These are phyloP conservation scores for Mycothermus thermophilus DNA, from an alignment of 495 filamentous ascomycete genomes.

Conservation along the genomic window DNA sequence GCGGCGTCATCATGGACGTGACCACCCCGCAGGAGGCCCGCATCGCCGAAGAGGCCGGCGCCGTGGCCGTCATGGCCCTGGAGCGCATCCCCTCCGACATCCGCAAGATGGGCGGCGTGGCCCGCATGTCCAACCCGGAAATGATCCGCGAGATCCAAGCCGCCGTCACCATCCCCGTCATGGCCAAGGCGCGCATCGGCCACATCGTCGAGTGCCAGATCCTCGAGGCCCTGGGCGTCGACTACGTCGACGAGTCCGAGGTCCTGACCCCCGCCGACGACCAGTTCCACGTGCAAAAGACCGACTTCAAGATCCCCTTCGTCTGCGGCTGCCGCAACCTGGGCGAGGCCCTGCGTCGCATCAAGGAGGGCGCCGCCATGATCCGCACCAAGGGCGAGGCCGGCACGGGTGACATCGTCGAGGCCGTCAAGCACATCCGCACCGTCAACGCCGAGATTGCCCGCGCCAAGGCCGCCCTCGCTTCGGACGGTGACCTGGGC, in stretches of 20 bases:
- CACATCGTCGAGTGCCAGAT: conserved; percentile 99
- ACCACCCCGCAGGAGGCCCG: conserved; percentile 87
- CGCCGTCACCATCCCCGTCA: conserved; percentile 95
- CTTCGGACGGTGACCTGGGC: conserved; percentile 47
- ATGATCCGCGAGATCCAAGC: conserved; percentile 97
- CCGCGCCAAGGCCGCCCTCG: conserved; percentile 49
- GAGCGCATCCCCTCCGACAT: conserved; percentile 98
- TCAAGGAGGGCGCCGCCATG: conserved; percentile 93
- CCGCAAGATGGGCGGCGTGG: conserved; percentile 79
- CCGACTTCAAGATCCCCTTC: conserved; percentile 71
- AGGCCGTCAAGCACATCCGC: conserved; percentile 92
- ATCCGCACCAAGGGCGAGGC: conserved; percentile 98
- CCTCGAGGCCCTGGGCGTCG: conserved; percentile 83
- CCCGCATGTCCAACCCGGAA: conserved; percentile 88
- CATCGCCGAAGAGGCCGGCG: conserved; percentile 95
- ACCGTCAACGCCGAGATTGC: conserved; percentile 76
- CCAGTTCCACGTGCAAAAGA: conserved; percentile 82
- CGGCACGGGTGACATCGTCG: conserved; percentile 94
- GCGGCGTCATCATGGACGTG: conserved; percentile 98
- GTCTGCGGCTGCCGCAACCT: conserved; percentile 95
- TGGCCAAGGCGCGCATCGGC: conserved; percentile 97
- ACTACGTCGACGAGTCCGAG: conserved; percentile 97
- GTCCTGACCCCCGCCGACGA: conserved; percentile 92
- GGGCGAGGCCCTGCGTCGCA: conserved; percentile 82
- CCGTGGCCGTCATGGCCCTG: conserved; percentile 93